Percentiles rank a stretch among this genome's conserved stretches.
Conservation (phyloP, 108 stramenopile genomes). For the Cylindrotheca fusiformis region DNA sequence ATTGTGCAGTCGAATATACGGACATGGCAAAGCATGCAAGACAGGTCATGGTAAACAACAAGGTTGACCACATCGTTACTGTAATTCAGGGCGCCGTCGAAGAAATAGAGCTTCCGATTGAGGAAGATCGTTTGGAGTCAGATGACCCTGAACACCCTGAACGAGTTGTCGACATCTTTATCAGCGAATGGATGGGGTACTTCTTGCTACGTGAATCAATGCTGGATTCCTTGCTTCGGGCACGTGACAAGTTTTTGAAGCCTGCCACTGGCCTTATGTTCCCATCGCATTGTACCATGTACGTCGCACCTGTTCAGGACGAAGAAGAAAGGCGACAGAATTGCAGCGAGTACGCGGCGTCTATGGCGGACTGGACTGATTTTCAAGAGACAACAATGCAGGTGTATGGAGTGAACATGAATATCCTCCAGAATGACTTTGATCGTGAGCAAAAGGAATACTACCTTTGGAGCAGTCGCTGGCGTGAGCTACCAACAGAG, state of each 20-base stretch:
- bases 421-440: constrained; percentile 75
- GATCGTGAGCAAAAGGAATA: constrained; percentile 95
- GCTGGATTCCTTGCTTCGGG: constrained; percentile 93
- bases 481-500: constrained; percentile 88
- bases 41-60: constrained; percentile 88
- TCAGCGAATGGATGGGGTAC: constrained; percentile 99
- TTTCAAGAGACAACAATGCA: constrained; percentile 82
- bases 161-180: constrained; percentile 91
- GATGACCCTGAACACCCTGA: constrained; percentile 56
- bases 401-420: constrained; percentile 93
- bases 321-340: constrained; percentile 86
- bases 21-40: constrained; percentile 97
- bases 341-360: constrained; percentile 73
- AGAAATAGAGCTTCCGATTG: constrained; percentile 76
- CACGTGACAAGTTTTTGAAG: constrained; percentile 90
- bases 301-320: constrained; percentile 85
- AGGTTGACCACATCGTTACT: constrained; percentile 90
- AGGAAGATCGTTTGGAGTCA: constrained; percentile 55
- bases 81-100: constrained; percentile 95
- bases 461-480: constrained; percentile 86
- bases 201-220: constrained; percentile 95
- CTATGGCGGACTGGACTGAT: constrained; percentile 92
- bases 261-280: constrained; percentile 91
- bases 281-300: constrained; percentile 95
- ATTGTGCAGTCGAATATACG: constrained; percentile 85